Conservation (phyloP, 495 filamentous ascomycete genomes). For the Jackrogersella minutella region DNA sequence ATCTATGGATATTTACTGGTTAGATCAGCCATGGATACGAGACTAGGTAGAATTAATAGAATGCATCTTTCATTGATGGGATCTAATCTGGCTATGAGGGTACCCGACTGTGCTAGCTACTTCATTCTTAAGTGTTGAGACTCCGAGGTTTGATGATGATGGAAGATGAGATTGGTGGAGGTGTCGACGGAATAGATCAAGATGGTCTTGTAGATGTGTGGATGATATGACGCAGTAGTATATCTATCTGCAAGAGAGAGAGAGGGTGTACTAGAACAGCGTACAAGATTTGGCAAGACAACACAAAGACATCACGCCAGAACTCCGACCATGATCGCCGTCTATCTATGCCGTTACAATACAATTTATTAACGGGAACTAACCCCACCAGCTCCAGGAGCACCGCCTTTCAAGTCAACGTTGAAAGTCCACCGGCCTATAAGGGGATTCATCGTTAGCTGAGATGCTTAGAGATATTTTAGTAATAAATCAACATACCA, state of each 20-base stretch:
- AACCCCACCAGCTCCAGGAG: constrained; percentile 23
- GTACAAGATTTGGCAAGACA: neutral
- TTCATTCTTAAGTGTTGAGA: neutral
- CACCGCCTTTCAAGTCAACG: constrained; percentile 48
- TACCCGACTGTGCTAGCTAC: neutral
- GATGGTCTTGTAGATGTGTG: neutral
- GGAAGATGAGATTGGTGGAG: neutral
- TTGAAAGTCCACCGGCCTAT: constrained; percentile 59
- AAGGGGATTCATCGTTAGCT: constrained; percentile 3
- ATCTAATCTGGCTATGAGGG: neutral
- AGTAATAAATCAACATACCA: constrained; percentile 64
- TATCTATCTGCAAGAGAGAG: neutral
- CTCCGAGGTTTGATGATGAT: neutral
- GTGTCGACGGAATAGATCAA: neutral
- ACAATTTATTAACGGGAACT: constrained; percentile 28
- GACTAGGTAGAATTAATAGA: neutral
- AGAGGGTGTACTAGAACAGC: neutral
- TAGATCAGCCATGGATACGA: neutral
- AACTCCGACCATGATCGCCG: constrained; percentile 22
- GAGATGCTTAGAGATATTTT: neutral
- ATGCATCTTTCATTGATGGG: neutral
- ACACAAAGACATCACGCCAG: neutral
- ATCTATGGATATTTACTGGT: too few species aligned
- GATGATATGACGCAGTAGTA: neutral
- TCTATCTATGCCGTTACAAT: constrained; percentile 35